Conservation (phyloP, 257 asterid species). For the Jaltomata sinuosa region DNA sequence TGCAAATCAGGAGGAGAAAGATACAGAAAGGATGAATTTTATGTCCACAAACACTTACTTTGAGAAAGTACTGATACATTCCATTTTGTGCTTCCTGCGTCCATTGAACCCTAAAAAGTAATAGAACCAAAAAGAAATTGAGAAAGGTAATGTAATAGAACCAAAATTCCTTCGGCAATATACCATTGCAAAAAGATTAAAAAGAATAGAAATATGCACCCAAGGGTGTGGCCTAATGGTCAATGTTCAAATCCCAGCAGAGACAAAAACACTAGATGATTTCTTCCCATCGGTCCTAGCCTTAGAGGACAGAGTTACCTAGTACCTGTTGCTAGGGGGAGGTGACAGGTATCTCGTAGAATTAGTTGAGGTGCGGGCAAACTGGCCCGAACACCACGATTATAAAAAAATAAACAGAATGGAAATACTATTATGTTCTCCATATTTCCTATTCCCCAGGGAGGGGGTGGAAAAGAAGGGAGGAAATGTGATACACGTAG, state of each 20-base stretch:
- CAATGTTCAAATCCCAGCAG: neutral
- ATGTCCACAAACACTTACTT: constrained; percentile 36
- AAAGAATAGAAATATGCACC: constrained; percentile 1
- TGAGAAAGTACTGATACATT: constrained; percentile 72
- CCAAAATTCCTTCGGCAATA: neutral
- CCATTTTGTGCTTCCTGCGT: constrained; percentile 63
- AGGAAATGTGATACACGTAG: neutral
- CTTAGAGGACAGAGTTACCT: neutral
- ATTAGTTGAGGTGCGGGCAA: neutral
- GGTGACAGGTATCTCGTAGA: neutral
- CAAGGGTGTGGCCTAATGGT: neutral
- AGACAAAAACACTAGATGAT: neutral
- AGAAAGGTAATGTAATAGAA: too few relatives aligned
- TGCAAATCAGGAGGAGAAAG: neutral
- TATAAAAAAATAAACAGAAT: neutral
- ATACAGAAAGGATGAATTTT: neutral
- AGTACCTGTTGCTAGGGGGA: neutral
- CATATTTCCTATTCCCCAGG: neutral
- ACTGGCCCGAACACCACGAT: neutral
- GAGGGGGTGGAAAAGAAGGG: neutral
- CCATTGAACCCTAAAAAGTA: constrained; percentile 52
- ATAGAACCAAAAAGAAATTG: neutral
- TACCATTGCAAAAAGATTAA: neutral
- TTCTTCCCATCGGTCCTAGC: neutral
- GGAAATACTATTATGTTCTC: neutral